Evolutionary conservation across 225 moss, liverwort and hornwort genomes (phyloP).

Genomic region (Physcomitrellopsis africana): DNA sequence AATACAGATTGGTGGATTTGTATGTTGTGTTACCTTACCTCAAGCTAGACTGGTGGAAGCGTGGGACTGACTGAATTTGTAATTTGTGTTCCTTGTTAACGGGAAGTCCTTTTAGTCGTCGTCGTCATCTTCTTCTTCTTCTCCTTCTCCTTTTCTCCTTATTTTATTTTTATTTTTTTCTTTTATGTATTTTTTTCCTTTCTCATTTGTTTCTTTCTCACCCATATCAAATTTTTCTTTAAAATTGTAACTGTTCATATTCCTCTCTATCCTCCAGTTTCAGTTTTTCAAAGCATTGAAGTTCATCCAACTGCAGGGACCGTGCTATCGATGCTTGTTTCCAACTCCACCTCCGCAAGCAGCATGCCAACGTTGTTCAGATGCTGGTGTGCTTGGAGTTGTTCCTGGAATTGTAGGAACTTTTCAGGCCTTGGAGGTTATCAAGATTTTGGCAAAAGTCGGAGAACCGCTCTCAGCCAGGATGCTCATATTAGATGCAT

Average conservation of each 20-base stretch:
- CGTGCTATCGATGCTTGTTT: slow-evolving; percentile 94
- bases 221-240: too few relatives aligned
- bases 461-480: slow-evolving; percentile 79
- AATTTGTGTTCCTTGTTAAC: neutral
- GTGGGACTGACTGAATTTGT: slow-evolving; percentile 22
- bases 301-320: slow-evolving; percentile 61
- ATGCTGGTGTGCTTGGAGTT: slow-evolving; percentile 91
- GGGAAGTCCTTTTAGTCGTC: neutral
- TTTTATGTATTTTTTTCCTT: too few relatives aligned
- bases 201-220: too few relatives aligned
- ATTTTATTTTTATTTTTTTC: too few relatives aligned
- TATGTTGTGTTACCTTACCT: neutral
- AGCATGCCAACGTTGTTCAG: slow-evolving; percentile 87
- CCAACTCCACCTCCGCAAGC: slow-evolving; percentile 76
- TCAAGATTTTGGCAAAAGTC: slow-evolving; percentile 74
- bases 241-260: too few relatives aligned
- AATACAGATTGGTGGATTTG: slow-evolving; percentile 2
- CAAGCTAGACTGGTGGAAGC: neutral
- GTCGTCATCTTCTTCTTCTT: too few relatives aligned
- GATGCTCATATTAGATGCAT: slow-evolving; percentile 82
- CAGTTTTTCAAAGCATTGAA: slow-evolving; percentile 2
- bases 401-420: slow-evolving; percentile 91
- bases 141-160: too few relatives aligned
- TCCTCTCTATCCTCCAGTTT: neutral
- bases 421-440: slow-evolving; percentile 82